Percentiles rank a stretch among this genome's conserved stretches.
These are phyloP conservation scores for Phyllostachys edulis DNA, from an alignment of 176 grass and related monocot species.

Conservation along the genomic window DNA sequence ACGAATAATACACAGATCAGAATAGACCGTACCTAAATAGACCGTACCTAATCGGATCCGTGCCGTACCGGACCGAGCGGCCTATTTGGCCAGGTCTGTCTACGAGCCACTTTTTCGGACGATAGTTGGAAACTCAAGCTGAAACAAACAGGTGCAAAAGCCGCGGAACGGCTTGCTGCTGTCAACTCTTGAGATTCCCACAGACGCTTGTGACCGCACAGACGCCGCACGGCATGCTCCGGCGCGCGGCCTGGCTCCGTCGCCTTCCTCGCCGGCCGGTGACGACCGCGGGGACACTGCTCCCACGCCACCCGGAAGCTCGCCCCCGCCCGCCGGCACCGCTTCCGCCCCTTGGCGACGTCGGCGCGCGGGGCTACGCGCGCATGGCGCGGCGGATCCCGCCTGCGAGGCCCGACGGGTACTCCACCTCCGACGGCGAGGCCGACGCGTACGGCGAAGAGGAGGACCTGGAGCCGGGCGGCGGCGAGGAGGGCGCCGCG, in stretches of 20 bases:
- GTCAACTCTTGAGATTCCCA: too few species aligned
- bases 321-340: background rate
- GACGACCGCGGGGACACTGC: background rate
- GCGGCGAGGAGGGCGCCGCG: background rate
- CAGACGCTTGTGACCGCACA: background rate
- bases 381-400: conserved; percentile 60
- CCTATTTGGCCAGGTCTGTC: too few species aligned
- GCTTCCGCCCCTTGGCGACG: background rate
- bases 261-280: background rate
- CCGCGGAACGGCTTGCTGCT: too few species aligned
- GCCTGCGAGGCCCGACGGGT: conserved; percentile 45
- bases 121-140: too few species aligned
- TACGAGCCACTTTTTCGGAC: too few species aligned
- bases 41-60: too few species aligned
- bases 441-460: conserved; percentile 13
- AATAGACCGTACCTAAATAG: too few species aligned
- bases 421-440: conserved; percentile 56
- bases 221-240: conserved; percentile 20
- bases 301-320: background rate
- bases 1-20: too few species aligned
- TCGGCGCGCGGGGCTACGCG: background rate
- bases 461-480: background rate
- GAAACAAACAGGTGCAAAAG: too few species aligned
- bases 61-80: too few species aligned
- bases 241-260: background rate